A percentile compares a stretch with the other conserved stretches of the same genome.
Evolutionary conservation across 306 rosid species (phyloP).

Genomic region (Datisca glomerata): DNA sequence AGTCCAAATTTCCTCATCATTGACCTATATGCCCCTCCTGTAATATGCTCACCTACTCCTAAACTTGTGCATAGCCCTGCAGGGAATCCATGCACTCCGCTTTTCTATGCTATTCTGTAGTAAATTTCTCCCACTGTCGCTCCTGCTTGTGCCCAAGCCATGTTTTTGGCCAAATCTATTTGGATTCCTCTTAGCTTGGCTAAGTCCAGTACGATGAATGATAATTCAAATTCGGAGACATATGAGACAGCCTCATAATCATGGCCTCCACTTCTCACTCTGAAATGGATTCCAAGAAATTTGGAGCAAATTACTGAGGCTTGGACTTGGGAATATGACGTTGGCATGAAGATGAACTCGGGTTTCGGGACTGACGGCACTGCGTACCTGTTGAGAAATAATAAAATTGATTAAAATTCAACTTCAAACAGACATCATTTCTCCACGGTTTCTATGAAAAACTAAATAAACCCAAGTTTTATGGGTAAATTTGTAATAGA

Average conservation of each 20-base stretch:
- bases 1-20: neutral
- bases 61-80: neutral
- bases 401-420: too few species aligned
- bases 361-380: slow-evolving; percentile 6
- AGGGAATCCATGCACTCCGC: neutral
- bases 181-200: neutral
- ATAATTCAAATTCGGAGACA: neutral
- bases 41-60: neutral
- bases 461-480: too few species aligned
- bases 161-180: neutral
- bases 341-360: neutral
- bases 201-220: neutral
- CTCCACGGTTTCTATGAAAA: too few species aligned
- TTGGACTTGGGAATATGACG: neutral
- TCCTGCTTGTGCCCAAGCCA: slow-evolving; percentile 1
- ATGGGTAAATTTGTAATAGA: too few species aligned
- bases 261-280: slow-evolving; percentile 3
- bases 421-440: too few species aligned
- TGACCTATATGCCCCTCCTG: neutral
- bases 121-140: neutral
- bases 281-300: neutral
- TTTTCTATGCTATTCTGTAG: slow-evolving; percentile 3
- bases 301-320: slow-evolving; percentile 1
- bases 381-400: too few species aligned
- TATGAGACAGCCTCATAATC: neutral